Percentiles rank a stretch among this genome's conserved stretches.
phyloP scores from a whole-genome alignment of 257 asterid genomes.

The Salvia splendens region DNA sequence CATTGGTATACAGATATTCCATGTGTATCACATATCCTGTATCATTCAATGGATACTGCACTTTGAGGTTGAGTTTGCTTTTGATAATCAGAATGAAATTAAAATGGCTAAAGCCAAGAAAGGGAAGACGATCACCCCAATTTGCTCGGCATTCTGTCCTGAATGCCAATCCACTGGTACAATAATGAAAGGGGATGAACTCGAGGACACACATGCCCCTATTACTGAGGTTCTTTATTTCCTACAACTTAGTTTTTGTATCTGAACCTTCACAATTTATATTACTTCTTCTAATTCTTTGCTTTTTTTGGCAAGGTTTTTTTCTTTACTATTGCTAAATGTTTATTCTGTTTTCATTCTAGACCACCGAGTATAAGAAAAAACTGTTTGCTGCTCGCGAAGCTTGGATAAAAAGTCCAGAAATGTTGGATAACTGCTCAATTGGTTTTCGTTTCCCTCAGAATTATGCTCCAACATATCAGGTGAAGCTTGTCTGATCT shows the following conservation, averaged over 20 bases:
- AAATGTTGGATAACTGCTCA: no score
- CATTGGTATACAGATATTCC: slow-evolving; percentile 73
- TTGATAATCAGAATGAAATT: slow-evolving; percentile 43
- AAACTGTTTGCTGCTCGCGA: no score
- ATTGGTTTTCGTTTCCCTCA: no score
- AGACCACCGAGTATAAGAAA: no score
- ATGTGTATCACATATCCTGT: slow-evolving; percentile 79
- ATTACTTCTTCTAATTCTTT: no score
- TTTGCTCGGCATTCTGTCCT: slow-evolving; percentile 64
- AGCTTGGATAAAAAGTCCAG: no score
- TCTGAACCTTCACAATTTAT: background rate
- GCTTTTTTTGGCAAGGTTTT: no score
- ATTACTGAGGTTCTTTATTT: slow-evolving; percentile 45
- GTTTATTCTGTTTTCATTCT: no score
- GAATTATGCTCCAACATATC: no score
- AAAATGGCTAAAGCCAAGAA: slow-evolving; percentile 48
- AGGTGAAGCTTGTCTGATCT: no score
- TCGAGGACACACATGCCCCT: slow-evolving; percentile 61
- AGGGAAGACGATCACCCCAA: slow-evolving; percentile 43
- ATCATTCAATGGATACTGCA: slow-evolving; percentile 85
- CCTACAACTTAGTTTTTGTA: slow-evolving; percentile 19
- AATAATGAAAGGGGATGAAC: slow-evolving; percentile 47
- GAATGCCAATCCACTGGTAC: slow-evolving; percentile 94
- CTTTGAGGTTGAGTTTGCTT: slow-evolving; percentile 55
- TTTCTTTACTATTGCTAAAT: no score